Percentiles rank a stretch among this genome's conserved stretches.
Conservation (phyloP, 345 rosid genomes). For the Litchi chinensis region DNA sequence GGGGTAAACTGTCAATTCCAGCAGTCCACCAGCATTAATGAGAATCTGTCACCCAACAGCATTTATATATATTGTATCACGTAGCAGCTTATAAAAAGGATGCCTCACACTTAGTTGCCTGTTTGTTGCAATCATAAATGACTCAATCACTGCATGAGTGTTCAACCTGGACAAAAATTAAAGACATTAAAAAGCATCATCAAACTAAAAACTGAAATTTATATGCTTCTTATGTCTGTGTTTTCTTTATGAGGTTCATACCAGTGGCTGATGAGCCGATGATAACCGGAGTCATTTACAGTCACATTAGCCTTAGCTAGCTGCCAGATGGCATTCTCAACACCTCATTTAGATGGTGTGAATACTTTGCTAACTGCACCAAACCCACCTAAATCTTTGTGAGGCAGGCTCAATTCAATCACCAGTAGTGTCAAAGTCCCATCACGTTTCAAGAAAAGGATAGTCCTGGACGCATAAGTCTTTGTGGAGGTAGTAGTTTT, state of each 20-base stretch:
- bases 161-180: slow-evolving; percentile 46
- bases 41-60: slow-evolving; percentile 59
- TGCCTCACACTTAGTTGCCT: slow-evolving; percentile 78
- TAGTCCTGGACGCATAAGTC: slow-evolving; percentile 76
- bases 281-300: slow-evolving; percentile 84
- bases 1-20: slow-evolving; percentile 69
- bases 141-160: slow-evolving; percentile 74
- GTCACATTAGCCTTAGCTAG: slow-evolving; percentile 88
- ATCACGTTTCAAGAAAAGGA: slow-evolving; percentile 73
- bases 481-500: slow-evolving; percentile 59
- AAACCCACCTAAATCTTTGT: slow-evolving; percentile 56
- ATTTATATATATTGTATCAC: slow-evolving; percentile 77
- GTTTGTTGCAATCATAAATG: slow-evolving; percentile 71
- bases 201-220: background rate
- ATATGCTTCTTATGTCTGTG: background rate
- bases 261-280: slow-evolving; percentile 96
- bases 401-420: slow-evolving; percentile 82
- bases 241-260: slow-evolving; percentile 28
- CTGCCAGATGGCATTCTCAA: slow-evolving; percentile 70
- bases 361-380: slow-evolving; percentile 68
- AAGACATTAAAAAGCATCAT: background rate
- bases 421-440: slow-evolving; percentile 84
- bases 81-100: slow-evolving; percentile 77
- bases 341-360: slow-evolving; percentile 71
- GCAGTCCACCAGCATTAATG: slow-evolving; percentile 61